Percentiles rank a stretch among this genome's conserved stretches.
Conservation (phyloP, 345 rosid genomes). For the Pugionium dolabratum region DNA sequence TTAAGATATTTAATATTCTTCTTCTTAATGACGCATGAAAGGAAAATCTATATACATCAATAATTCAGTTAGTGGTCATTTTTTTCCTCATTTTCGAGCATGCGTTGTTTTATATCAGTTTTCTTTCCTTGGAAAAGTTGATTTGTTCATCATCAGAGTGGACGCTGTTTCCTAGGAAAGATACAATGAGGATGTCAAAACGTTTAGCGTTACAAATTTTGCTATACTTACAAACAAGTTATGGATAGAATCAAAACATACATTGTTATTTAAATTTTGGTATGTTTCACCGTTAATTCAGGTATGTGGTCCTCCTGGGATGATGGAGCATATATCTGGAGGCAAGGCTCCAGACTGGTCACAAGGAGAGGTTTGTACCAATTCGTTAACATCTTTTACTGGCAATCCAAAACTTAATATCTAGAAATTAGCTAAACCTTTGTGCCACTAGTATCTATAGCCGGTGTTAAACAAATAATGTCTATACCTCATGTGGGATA, state of each 20-base stretch:
- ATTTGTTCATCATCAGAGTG: neutral
- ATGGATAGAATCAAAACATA: neutral
- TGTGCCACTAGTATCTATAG: neutral
- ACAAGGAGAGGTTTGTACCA: conserved; percentile 81
- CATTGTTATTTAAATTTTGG: neutral
- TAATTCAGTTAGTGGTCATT: neutral
- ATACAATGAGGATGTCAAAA: conserved; percentile 4
- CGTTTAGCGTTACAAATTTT: conserved; percentile 1
- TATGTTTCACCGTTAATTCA: conserved; percentile 33
- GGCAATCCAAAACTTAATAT: neutral
- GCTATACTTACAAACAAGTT: neutral
- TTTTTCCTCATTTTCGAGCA: conserved; percentile 4
- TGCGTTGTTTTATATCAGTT: neutral
- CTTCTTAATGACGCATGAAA: neutral
- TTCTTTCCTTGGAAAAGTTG: neutral
- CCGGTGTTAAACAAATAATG: too few species aligned
- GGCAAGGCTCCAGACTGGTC: conserved; percentile 82
- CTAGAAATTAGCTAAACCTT: conserved; percentile 3
- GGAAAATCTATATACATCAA: neutral
- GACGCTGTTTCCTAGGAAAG: neutral
- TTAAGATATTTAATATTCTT: neutral
- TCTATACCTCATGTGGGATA: neutral
- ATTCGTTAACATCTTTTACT: conserved; percentile 8
- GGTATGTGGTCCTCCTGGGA: conserved; percentile 98
- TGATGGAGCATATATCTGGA: conserved; percentile 94